Conservation (phyloP, 164 flowering plant genomes). For the Magnolia kwangsiensis region DNA sequence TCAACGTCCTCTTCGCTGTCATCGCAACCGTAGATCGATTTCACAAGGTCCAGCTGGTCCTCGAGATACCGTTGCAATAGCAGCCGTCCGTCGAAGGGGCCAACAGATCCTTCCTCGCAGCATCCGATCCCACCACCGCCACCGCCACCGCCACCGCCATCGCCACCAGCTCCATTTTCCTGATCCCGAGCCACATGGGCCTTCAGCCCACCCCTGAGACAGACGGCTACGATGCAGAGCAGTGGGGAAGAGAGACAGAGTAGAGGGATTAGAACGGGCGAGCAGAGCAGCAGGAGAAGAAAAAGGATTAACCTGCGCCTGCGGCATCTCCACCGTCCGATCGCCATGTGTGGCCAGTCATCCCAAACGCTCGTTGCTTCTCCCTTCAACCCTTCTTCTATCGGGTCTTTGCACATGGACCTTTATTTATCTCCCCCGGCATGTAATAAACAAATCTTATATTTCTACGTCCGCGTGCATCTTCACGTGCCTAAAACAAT, state of each 20-base stretch:
- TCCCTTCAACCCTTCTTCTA: not conserved
- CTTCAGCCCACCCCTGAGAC: not conserved
- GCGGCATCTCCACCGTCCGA: not conserved
- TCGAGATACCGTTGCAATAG: conserved; percentile 4
- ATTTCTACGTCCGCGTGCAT: too few species aligned
- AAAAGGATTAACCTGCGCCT: not conserved
- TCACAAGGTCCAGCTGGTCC: not conserved
- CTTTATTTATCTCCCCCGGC: too few species aligned
- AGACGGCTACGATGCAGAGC: conserved; percentile 1
- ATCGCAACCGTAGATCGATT: not conserved
- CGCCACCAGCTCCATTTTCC: not conserved
- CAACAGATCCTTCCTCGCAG: not conserved
- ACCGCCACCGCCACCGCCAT: too few species aligned
- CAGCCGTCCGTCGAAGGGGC: not conserved
- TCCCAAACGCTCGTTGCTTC: not conserved
- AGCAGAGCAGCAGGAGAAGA: not conserved
- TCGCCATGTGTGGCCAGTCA: not conserved
- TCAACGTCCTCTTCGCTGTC: not conserved
- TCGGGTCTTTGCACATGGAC: too few species aligned
- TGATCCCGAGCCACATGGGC: not conserved
- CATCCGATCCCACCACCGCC: not conserved
- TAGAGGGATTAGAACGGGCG: conserved; percentile 1
- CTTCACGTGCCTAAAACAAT: too few species aligned
- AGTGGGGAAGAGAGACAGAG: conserved; percentile 2
- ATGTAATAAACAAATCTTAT: too few species aligned